These are phyloP conservation scores for Selaginella moellendorffii DNA, from an alignment of 75 land plant genomes.

Conservation along the genomic window DNA sequence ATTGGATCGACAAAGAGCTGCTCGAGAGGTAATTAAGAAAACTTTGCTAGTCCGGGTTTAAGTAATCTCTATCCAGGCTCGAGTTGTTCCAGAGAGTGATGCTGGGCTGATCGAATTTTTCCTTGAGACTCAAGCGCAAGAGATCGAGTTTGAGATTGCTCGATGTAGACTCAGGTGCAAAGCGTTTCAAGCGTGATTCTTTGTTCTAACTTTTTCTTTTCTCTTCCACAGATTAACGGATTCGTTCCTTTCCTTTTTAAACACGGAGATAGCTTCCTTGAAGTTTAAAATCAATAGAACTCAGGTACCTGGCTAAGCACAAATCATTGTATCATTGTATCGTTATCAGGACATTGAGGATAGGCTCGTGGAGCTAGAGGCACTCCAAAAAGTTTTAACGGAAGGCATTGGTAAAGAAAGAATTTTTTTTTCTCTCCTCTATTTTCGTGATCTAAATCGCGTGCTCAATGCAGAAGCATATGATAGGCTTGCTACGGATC, in stretches of 20 bases:
- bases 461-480: conserved; percentile 54
- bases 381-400: conserved; percentile 50
- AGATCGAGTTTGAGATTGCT: conserved; percentile 75
- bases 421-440: neutral
- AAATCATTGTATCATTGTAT: no score
- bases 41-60: neutral
- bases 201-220: no score
- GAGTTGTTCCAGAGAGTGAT: conserved; percentile 54
- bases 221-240: conserved; percentile 38
- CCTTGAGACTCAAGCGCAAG: conserved; percentile 69
- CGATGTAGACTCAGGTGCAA: conserved; percentile 56
- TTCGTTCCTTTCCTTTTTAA: conserved; percentile 41
- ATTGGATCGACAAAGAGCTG: conserved; percentile 33
- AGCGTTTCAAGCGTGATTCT: neutral
- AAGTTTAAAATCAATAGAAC: conserved; percentile 55
- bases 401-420: conserved; percentile 58
- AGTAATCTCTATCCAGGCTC: conserved; percentile 27
- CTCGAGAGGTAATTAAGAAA: conserved; percentile 30
- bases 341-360: conserved; percentile 61
- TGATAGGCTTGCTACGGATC: conserved; percentile 62
- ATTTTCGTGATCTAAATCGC: no score
- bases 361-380: conserved; percentile 76
- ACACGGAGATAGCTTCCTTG: conserved; percentile 55
- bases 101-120: conserved; percentile 56
- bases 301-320: no score